Conservation (phyloP, 2,329 filamentous ascomycete genomes). For the Parastagonospora avenae region DNA sequence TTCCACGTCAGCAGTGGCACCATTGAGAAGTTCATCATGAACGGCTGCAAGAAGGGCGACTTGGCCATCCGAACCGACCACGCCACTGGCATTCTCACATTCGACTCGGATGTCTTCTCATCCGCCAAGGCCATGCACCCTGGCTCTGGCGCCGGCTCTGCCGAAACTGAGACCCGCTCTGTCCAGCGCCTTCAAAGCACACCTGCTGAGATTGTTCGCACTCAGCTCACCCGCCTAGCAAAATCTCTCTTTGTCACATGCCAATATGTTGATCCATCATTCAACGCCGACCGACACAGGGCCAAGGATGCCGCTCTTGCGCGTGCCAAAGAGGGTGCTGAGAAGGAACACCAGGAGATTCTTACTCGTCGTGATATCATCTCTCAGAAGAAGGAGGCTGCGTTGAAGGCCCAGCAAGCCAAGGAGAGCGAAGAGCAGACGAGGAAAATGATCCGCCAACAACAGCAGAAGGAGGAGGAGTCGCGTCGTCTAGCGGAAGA, state of each 20-base stretch:
- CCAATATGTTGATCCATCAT: conserved; percentile 91
- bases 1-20: conserved; percentile 90
- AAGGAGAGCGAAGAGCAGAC: conserved; percentile 92
- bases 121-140: conserved; percentile 90
- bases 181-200: conserved; percentile 97
- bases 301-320: conserved; percentile 80
- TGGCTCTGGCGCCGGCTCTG: conserved; percentile 82
- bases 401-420: conserved; percentile 83
- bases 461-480: conserved; percentile 88
- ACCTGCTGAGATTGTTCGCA: conserved; percentile 94
- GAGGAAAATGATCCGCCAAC: conserved; percentile 82
- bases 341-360: conserved; percentile 85
- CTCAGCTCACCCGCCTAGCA: conserved; percentile 88
- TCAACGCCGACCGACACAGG: conserved; percentile 79
- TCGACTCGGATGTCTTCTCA: conserved; percentile 97
- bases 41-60: conserved; percentile 99
- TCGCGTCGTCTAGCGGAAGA: conserved; percentile 88
- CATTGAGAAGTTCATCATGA: conserved; percentile 99
- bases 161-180: conserved; percentile 80
- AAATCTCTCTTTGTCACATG: conserved; percentile 91
- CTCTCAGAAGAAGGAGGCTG: conserved; percentile 94
- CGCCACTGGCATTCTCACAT: conserved; percentile 91
- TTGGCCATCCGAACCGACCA: conserved; percentile 96
- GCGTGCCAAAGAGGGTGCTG: conserved; percentile 84
- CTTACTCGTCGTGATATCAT: conserved; percentile 88